Evolutionary conservation across 176 grass and related monocot species (phyloP).

Genomic region (Carex kokanica): DNA sequence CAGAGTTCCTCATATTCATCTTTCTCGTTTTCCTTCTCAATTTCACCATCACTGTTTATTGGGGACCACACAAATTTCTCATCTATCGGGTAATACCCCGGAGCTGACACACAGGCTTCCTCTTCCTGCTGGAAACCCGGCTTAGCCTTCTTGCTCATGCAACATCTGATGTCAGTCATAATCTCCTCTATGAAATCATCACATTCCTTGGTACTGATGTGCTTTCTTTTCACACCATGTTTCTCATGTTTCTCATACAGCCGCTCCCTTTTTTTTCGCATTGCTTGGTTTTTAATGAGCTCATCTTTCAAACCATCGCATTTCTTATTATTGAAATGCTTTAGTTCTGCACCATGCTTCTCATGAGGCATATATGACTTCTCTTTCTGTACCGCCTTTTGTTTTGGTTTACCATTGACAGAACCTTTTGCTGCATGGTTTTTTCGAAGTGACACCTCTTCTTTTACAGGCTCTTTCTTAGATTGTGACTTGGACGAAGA

Average conservation of each 20-base stretch:
- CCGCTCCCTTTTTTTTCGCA: slow-evolving; percentile 17
- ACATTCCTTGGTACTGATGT: slow-evolving; percentile 32
- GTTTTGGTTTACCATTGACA: slow-evolving; percentile 25
- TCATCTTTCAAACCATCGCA: neutral
- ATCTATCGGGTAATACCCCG: slow-evolving; percentile 32
- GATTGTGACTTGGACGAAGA: neutral
- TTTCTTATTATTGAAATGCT: slow-evolving; percentile 19
- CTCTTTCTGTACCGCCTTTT: slow-evolving; percentile 32
- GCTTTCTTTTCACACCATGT: slow-evolving; percentile 28
- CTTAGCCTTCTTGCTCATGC: slow-evolving; percentile 52
- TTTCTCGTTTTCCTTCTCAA: slow-evolving; percentile 50
- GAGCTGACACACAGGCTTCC: slow-evolving; percentile 8
- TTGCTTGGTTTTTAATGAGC: slow-evolving; percentile 24
- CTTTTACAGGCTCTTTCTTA: slow-evolving; percentile 4
- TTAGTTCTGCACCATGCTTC: slow-evolving; percentile 43
- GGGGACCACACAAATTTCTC: slow-evolving; percentile 70
- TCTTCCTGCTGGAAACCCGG: slow-evolving; percentile 19
- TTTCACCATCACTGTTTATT: slow-evolving; percentile 27
- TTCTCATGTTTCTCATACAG: slow-evolving; percentile 25
- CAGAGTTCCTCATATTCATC: slow-evolving; percentile 68
- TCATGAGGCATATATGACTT: slow-evolving; percentile 19
- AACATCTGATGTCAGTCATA: slow-evolving; percentile 59
- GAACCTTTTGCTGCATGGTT: slow-evolving; percentile 27
- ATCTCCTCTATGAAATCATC: slow-evolving; percentile 61
- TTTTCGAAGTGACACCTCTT: neutral